Base-by-base conservation (phyloP, 257 asterid genomes). In the Nicotiana sylvestris region DNA sequence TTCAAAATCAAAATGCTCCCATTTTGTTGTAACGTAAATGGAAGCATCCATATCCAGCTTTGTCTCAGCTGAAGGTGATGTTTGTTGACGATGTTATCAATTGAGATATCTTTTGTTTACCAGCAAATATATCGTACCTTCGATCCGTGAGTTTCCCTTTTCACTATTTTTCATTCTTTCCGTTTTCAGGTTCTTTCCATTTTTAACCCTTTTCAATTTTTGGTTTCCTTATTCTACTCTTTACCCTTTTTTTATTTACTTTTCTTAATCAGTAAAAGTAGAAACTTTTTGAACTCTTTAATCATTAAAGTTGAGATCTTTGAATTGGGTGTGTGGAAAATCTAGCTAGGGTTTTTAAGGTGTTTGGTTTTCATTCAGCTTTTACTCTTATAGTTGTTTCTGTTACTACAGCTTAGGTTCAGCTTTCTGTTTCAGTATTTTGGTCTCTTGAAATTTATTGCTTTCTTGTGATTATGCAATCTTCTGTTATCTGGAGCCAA, bases 71-170 rank as follows among this genome's bases (percentile, higher is more conserved):
- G 55, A 49, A 62, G 46, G 21, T 18, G 62, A 33, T 81, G 65
- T 70, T 81, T 25, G 10, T 51, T 66, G 78, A 70, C 76, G 66
- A 66, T 81, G 83, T 56, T 66, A 51, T 51, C 78, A 51, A 81
- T 81, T 81, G 29, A 43, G 83, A 56, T 53, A 37, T n/a, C 43
- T 18, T 30, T 80, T 65, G 66, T 18, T 29, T 30, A 15, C 66
- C 35, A 70, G 60, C 61, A 56, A 43, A 65, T 66, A 46, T 65
- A 8, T 65, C 43, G 53, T 43, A 65, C 21, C 58, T 81, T 81
- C 76, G 29, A 78, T 78, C 55, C 21, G 72, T 66, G 65, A 81
- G 66, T 81, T 49, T 49, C 55, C 57, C 32, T 66, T 81, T 81
- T 39, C 78, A 58, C 58, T 79, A 25, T 35, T 29, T 56, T 32